phyloP scores from a whole-genome alignment of 2,329 filamentous ascomycete species.

The Fusarium buharicum region DNA sequence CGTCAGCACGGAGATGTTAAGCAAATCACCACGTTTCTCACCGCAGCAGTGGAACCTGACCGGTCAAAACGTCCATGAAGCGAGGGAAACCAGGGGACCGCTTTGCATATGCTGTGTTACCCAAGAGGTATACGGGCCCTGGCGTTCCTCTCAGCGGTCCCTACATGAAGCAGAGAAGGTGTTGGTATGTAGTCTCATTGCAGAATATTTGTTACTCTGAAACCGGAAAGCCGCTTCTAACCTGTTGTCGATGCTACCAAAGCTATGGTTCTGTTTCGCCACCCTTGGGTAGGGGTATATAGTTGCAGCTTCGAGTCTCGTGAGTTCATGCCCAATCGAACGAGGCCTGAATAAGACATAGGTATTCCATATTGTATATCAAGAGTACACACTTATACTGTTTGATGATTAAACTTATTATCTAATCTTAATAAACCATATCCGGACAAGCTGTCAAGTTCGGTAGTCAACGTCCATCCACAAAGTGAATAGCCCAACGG shows the following conservation, averaged over 20 bases:
- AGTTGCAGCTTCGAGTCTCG: not conserved
- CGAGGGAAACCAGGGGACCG: conserved; percentile 2
- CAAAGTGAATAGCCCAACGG: not conserved
- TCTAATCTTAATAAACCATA: not conserved
- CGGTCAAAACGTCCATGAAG: conserved; percentile 27
- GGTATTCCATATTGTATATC: not conserved
- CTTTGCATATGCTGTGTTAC: conserved; percentile 35
- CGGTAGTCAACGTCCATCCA: not conserved
- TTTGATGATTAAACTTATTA: conserved; percentile 11
- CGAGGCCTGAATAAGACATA: not conserved
- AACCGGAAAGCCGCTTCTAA: conserved; percentile 7
- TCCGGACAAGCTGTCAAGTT: not conserved
- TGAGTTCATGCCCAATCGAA: not conserved
- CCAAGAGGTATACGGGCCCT: conserved; percentile 1
- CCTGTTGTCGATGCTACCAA: conserved; percentile 17
- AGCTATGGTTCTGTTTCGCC: conserved; percentile 3
- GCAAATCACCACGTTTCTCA: conserved; percentile 6
- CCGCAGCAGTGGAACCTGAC: conserved; percentile 34
- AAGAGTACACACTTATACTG: not conserved
- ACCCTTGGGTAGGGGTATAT: conserved; percentile 1
- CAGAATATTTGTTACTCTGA: conserved; percentile 2
- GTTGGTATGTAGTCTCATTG: conserved; percentile 6
- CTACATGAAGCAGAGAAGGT: not conserved
- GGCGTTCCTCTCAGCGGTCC: not conserved
- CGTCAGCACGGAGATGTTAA: not conserved